A percentile compares a stretch with the other conserved stretches of the same genome.
phyloP scores from a whole-genome alignment of 2,329 filamentous ascomycete genomes.

The Coniochaeta prunicola region DNA sequence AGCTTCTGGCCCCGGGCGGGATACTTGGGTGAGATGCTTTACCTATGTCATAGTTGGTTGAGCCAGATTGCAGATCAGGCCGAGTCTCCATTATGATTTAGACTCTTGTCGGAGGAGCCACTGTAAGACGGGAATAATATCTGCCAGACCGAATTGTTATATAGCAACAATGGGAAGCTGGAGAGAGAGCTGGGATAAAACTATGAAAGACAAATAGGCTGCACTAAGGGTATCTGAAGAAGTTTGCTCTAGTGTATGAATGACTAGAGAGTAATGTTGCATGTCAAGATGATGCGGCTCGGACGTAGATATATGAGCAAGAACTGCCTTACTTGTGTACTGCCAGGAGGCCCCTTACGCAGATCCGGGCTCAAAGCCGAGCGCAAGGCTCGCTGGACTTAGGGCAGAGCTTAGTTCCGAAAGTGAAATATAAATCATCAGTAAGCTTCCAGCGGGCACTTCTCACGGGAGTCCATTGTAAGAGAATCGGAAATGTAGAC shows the following conservation, averaged over 20 bases:
- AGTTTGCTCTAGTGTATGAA: background rate
- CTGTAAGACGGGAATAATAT: background rate
- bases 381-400: background rate
- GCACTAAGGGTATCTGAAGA: background rate
- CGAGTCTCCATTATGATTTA: background rate
- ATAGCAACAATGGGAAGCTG: background rate
- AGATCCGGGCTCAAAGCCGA: background rate
- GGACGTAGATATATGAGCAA: background rate
- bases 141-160: background rate
- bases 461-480: background rate
- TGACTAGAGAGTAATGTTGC: background rate
- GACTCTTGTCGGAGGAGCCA: background rate
- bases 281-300: background rate
- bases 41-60: constrained; percentile 14
- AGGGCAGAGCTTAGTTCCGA: background rate
- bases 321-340: background rate
- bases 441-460: background rate
- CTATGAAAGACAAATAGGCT: background rate
- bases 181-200: background rate
- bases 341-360: background rate
- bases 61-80: constrained; percentile 3
- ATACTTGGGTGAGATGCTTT: background rate
- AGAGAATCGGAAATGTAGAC: too few species aligned
- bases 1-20: background rate
- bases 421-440: background rate